Percentiles rank a stretch among this genome's conserved stretches.
Evolutionary conservation across 2,329 filamentous ascomycete genomes (phyloP).

Genomic region (Diaporthe aspalathi): DNA sequence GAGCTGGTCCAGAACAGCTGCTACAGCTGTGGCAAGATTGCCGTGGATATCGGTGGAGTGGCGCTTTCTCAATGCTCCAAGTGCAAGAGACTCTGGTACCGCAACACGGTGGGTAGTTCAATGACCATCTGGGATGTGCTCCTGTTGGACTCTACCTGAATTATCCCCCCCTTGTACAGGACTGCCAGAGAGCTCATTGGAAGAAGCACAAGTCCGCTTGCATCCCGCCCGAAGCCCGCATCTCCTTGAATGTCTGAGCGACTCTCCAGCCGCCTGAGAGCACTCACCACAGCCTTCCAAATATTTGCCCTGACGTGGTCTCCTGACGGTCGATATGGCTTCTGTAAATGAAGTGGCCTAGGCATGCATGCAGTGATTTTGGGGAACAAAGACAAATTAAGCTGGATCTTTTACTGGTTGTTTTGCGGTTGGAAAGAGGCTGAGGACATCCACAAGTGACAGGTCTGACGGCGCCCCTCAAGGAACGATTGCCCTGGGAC

Average conservation of each 20-base stretch:
- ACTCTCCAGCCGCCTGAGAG: background rate
- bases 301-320: background rate
- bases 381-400: background rate
- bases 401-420: too few species aligned
- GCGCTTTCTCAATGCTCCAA: slow-evolving; percentile 30
- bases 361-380: background rate
- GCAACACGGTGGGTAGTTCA: slow-evolving; percentile 36
- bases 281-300: too few species aligned
- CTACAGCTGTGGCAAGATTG: slow-evolving; percentile 42
- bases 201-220: slow-evolving; percentile 35
- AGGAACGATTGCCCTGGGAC: background rate
- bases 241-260: slow-evolving; percentile 27
- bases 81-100: slow-evolving; percentile 41
- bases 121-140: background rate
- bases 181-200: slow-evolving; percentile 40
- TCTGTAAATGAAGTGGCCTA: too few species aligned
- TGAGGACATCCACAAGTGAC: background rate
- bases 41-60: slow-evolving; percentile 36
- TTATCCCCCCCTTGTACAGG: slow-evolving; percentile 10
- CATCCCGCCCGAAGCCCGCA: background rate
- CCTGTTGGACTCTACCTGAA: background rate
- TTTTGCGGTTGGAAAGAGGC: background rate
- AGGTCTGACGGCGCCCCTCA: background rate
- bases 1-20: slow-evolving; percentile 39
- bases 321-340: too few species aligned